Evolutionary conservation across 1,139 yeast genomes (phyloP), one percentile per base, ranked within the genome.

Genomic region (Saccharomyces uvarum): DNA sequence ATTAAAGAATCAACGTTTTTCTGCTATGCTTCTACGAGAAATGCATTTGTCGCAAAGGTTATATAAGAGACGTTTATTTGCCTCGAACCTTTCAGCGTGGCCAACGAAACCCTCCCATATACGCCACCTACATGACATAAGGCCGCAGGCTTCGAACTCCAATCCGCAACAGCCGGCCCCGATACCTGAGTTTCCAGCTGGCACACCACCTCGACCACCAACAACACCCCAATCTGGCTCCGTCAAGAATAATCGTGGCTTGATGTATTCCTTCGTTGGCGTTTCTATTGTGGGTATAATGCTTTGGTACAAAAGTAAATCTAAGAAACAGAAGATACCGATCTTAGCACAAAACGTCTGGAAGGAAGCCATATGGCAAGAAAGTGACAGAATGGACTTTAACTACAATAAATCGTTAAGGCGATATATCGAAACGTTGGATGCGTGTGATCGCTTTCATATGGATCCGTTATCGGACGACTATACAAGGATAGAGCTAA

Each of bases 401-500:
- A 75, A 75, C 54, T 83, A 78, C 67, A 77, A 79, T 57, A 74
- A 81, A 56, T 96, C 97, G 0, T 73, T 89, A 57, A 78, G 80
- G 58, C 76, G 78, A 64, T 90, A 90, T 67, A 75, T 84, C 29
- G 83, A 77, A 58, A 83, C 82, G 0, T 62, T 79, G 33, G 70
- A 75, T 49, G 73, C 69, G 54, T 79, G 81, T 14, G 75, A 75
- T 53, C 63, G 67, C 19, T 64, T 75, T 50, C 75, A 79, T 26
- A 66, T 88, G 71, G 80, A 81, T 58, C 77, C 77, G 16, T 64
- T 87, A 33, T 75, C 81, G 52, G 88, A 86, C 61, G 87, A 84
- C 63, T 86, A 83, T 65, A 90, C 97, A 0, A 96, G 97, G 0
- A 80, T 91, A 56, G 95, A 89, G 65, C 75, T 91, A 66, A 88